phyloP scores from a whole-genome alignment of 2,329 filamentous ascomycete species.

The Colletotrichum tropicicola region DNA sequence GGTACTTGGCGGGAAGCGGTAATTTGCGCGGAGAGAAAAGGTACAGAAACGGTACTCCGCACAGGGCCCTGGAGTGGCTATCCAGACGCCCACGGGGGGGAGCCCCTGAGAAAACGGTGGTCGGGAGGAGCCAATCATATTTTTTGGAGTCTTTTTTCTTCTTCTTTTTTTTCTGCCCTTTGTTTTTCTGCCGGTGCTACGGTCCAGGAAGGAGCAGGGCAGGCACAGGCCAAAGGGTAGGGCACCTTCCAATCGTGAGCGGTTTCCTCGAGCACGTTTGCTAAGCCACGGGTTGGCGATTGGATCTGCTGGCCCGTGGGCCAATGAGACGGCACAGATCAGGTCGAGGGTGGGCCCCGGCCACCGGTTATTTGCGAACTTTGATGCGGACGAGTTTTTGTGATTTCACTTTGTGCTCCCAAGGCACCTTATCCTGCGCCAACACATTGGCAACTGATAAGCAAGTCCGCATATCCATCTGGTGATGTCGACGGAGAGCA shows the following conservation, averaged over 20 bases:
- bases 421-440: neutral
- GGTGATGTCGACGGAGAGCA: neutral
- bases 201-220: neutral
- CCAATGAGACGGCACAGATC: slow-evolving; percentile 8
- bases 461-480: too few relatives aligned
- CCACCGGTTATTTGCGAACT: neutral
- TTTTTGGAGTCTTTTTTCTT: neutral
- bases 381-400: slow-evolving; percentile 1
- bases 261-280: slow-evolving; percentile 19
- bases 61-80: neutral
- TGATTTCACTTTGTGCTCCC: neutral
- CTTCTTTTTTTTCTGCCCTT: neutral
- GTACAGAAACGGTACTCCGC: neutral
- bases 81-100: neutral
- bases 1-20: slow-evolving; percentile 1
- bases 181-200: neutral
- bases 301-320: neutral
- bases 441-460: neutral
- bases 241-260: slow-evolving; percentile 16
- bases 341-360: neutral
- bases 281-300: slow-evolving; percentile 7
- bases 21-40: neutral
- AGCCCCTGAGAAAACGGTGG: slow-evolving; percentile 10
- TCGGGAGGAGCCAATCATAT: neutral
- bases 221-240: neutral